Evolutionary conservation across 768 basidiomycete genomes (phyloP).

Genomic region (Trametes maxima): DNA sequence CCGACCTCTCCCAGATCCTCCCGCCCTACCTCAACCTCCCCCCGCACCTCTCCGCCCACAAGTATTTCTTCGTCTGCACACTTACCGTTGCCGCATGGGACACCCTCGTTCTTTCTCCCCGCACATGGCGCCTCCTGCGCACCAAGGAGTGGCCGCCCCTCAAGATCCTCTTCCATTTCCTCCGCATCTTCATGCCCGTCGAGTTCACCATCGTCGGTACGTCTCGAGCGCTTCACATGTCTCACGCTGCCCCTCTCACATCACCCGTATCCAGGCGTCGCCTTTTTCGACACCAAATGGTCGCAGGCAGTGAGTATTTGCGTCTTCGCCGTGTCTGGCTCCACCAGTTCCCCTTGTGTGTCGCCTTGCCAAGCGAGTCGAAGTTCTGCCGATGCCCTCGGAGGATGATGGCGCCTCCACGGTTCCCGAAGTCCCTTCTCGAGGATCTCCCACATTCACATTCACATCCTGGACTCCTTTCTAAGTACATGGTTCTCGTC

Average conservation of each 20-base stretch:
- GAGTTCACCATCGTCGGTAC: slow-evolving; percentile 78
- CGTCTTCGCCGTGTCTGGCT: background rate
- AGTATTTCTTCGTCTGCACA: slow-evolving; percentile 89
- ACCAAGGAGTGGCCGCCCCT: slow-evolving; percentile 71
- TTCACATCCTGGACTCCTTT: too few species aligned
- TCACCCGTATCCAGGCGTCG: slow-evolving; percentile 56
- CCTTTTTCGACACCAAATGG: slow-evolving; percentile 82
- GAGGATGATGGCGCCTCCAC: slow-evolving; percentile 2
- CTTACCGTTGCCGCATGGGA: slow-evolving; percentile 92
- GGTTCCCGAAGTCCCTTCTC: too few species aligned
- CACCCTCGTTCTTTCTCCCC: slow-evolving; percentile 79
- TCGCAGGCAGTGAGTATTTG: slow-evolving; percentile 46
- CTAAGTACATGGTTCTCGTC: too few species aligned
- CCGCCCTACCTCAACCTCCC: slow-evolving; percentile 75
- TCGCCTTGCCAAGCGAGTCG: background rate
- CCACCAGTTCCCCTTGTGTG: background rate
- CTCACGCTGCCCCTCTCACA: background rate
- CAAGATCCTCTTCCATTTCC: slow-evolving; percentile 74
- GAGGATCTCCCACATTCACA: background rate
- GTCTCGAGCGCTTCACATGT: slow-evolving; percentile 24
- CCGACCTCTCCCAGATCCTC: slow-evolving; percentile 35
- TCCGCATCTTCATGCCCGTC: slow-evolving; percentile 74
- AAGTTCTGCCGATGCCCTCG: background rate
- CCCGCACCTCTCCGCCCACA: slow-evolving; percentile 80
- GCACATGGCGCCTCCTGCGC: slow-evolving; percentile 72